Conservation (phyloP, 495 filamentous ascomycete genomes). For the Talaromyces proteolyticus region DNA sequence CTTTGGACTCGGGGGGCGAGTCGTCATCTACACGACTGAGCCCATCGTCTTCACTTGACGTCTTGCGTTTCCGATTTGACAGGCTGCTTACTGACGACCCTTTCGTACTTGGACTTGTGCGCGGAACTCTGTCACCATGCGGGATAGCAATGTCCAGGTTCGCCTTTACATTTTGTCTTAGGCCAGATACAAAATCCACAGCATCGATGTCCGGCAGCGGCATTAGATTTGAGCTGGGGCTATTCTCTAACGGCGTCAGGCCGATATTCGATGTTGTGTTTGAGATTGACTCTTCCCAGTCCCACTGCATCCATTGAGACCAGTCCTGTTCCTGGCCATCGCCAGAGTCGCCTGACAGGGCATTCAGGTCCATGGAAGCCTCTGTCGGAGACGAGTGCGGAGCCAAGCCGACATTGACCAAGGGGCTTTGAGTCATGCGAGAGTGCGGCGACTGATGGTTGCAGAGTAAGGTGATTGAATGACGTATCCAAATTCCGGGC, state of each 20-base stretch:
- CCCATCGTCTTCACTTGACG: conserved; percentile 31
- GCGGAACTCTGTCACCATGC: not conserved
- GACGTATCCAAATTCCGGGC: no score
- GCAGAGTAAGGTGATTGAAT: no score
- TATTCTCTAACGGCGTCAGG: conserved; percentile 26
- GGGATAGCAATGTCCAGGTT: conserved; percentile 9
- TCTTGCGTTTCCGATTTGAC: conserved; percentile 33
- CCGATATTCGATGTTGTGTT: conserved; percentile 18
- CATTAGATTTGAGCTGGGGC: conserved; percentile 26
- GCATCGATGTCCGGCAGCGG: conserved; percentile 6
- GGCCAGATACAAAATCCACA: not conserved
- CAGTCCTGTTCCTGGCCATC: conserved; percentile 27
- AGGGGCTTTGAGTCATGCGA: not conserved
- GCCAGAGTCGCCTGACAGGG: not conserved
- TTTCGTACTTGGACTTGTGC: not conserved
- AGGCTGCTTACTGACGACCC: conserved; percentile 4
- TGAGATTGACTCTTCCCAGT: conserved; percentile 27
- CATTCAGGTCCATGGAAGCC: not conserved
- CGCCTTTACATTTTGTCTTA: conserved; percentile 12
- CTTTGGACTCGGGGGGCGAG: conserved; percentile 37
- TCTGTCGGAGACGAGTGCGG: not conserved
- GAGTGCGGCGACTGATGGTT: no score
- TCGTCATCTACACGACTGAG: conserved; percentile 1
- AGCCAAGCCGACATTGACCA: conserved; percentile 1
- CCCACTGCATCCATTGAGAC: conserved; percentile 49